These are phyloP conservation scores for Plasmodium falciparum DNA, from an alignment of 169 alveolate species.

Conservation along the genomic window DNA sequence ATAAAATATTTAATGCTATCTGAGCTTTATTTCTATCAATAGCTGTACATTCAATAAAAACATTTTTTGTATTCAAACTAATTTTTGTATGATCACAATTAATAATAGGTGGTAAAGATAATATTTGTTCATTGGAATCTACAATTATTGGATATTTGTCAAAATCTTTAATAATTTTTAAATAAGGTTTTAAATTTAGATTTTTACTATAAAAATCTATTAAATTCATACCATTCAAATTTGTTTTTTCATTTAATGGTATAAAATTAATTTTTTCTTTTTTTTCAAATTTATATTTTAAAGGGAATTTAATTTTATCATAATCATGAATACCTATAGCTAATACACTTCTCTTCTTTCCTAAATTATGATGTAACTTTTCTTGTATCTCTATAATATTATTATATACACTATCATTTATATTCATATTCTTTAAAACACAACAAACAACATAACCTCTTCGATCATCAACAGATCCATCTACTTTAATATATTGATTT, in stretches of 20 bases:
- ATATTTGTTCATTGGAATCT: conserved; percentile 92
- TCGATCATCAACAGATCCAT: conserved; percentile 71
- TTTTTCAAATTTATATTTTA: conserved; percentile 91
- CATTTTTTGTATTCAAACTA: conserved; percentile 94
- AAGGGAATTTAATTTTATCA: conserved; percentile 94
- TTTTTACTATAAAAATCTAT: conserved; percentile 14
- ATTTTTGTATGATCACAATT: conserved; percentile 97
- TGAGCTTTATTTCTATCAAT: conserved; percentile 86
- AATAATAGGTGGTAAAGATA: conserved; percentile 99
- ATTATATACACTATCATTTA: conserved; percentile 91
- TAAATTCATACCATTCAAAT: conserved; percentile 71
- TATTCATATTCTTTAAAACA: conserved; percentile 92
- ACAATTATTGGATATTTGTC: conserved; percentile 93
- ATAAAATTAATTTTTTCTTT: conserved; percentile 93
- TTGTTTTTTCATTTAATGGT: conserved; percentile 94
- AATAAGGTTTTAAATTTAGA: conserved; percentile 91
- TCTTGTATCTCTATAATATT: conserved; percentile 97
- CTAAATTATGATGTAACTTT: conserved; percentile 97
- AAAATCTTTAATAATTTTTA: conserved; percentile 85
- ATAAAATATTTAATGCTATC: conserved; percentile 69
- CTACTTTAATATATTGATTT: conserved; percentile 29
- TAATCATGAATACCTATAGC: conserved; percentile 98
- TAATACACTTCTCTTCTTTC: conserved; percentile 94
- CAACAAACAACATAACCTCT: conserved; percentile 94
- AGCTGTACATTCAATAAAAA: conserved; percentile 97